phyloP scores from a whole-genome alignment of 2,329 filamentous ascomycete species.

The Pestalotiopsis fici region DNA sequence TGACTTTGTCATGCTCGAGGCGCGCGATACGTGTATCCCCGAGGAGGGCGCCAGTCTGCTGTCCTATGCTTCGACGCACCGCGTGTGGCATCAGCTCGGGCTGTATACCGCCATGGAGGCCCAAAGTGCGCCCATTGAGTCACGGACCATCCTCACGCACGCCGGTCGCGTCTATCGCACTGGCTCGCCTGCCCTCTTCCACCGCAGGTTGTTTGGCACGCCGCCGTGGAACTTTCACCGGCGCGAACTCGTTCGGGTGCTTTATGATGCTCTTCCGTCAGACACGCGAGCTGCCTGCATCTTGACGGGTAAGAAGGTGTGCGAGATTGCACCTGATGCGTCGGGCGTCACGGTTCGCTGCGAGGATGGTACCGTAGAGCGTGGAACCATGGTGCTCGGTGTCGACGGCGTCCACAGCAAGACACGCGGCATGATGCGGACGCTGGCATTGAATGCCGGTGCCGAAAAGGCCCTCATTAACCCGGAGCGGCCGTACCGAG shows the following conservation, averaged over 20 bases:
- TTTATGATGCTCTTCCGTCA: neutral
- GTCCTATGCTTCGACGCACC: neutral
- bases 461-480: neutral
- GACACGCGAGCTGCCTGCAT: neutral
- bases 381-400: constrained; percentile 13
- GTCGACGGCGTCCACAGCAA: constrained; percentile 15
- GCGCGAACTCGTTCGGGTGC: neutral
- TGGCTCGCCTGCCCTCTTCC: neutral
- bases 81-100: constrained; percentile 5
- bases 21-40: neutral
- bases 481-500: neutral
- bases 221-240: constrained; percentile 5
- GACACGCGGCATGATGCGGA: constrained; percentile 6
- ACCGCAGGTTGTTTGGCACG: neutral
- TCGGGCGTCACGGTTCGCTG: constrained; percentile 11
- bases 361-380: constrained; percentile 8
- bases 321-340: neutral
- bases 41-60: neutral
- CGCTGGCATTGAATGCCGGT: neutral
- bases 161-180: neutral
- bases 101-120: neutral
- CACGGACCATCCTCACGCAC: constrained; percentile 2
- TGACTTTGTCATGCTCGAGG: constrained; percentile 10
- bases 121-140: neutral
- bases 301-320: constrained; percentile 3